These are phyloP conservation scores for Oidiodendron maius DNA, from an alignment of 495 filamentous ascomycete genomes.

Conservation along the genomic window DNA sequence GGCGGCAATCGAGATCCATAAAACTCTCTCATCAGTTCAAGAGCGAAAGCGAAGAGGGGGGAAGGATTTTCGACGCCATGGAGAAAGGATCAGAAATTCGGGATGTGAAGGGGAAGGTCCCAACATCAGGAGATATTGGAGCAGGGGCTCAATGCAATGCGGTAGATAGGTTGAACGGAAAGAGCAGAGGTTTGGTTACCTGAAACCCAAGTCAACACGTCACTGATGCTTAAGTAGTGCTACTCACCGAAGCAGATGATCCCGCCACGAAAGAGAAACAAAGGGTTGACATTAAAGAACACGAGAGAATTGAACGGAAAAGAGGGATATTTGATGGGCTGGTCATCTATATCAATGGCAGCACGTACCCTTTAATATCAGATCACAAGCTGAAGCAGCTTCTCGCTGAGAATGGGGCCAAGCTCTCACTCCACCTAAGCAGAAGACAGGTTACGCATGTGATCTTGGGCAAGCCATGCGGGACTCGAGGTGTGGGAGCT, in stretches of 20 bases:
- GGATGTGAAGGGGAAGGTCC: constrained; percentile 37
- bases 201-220: too few species aligned
- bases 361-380: constrained; percentile 71
- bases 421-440: constrained; percentile 58
- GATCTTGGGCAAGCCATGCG: constrained; percentile 58
- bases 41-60: constrained; percentile 41
- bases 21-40: constrained; percentile 67
- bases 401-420: constrained; percentile 66
- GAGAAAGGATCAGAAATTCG: constrained; percentile 45
- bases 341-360: constrained; percentile 83
- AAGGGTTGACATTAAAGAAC: constrained; percentile 27
- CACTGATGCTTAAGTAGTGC: constrained; percentile 5
- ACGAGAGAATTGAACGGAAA: constrained; percentile 13
- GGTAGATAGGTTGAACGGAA: constrained; percentile 37
- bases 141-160: constrained; percentile 34
- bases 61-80: constrained; percentile 50
- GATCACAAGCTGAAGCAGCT: constrained; percentile 83
- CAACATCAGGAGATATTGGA: constrained; percentile 37
- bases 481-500: constrained; percentile 21
- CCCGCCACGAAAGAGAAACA: constrained; percentile 28
- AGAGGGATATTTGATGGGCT: constrained; percentile 57
- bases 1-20: constrained; percentile 59
- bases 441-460: constrained; percentile 79
- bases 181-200: neutral
- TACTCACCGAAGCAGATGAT: constrained; percentile 22